Percentiles rank a stretch among this genome's conserved stretches.
These are phyloP conservation scores for Tricholoma flavovirens DNA, from an alignment of 768 basidiomycete species.

Conservation along the genomic window DNA sequence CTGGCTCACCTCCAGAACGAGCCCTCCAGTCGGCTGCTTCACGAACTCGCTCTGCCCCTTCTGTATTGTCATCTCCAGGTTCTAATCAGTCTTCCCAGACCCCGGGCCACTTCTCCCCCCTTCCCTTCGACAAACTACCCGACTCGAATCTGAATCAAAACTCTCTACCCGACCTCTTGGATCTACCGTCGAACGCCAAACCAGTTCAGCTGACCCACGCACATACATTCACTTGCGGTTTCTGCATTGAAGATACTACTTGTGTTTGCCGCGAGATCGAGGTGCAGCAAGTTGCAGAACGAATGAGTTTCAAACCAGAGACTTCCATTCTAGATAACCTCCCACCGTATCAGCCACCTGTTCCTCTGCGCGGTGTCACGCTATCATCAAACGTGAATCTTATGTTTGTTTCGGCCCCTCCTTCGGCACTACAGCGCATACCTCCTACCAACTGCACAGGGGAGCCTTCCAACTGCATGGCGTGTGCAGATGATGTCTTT, in stretches of 20 bases:
- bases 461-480: constrained; percentile 79
- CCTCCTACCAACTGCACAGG: constrained; percentile 60
- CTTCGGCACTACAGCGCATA: constrained; percentile 18
- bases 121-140: constrained; percentile 27
- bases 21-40: constrained; percentile 30
- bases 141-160: constrained; percentile 18
- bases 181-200: constrained; percentile 26
- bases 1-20: constrained; percentile 29
- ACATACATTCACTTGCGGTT: constrained; percentile 57
- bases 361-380: constrained; percentile 66
- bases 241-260: constrained; percentile 63
- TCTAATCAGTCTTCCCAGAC: constrained; percentile 30
- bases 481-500: constrained; percentile 81
- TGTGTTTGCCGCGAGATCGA: constrained; percentile 77
- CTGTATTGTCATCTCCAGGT: constrained; percentile 48
- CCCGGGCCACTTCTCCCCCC: constrained; percentile 26
- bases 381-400: constrained; percentile 34
- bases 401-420: constrained; percentile 47
- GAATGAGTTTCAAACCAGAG: constrained; percentile 19
- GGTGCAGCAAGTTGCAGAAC: constrained; percentile 36
- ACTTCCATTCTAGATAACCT: constrained; percentile 64
- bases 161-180: constrained; percentile 25
- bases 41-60: constrained; percentile 38
- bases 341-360: constrained; percentile 74
- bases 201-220: constrained; percentile 1